phyloP scores from a whole-genome alignment of 129 eudicot species.

The Centella asiatica region DNA sequence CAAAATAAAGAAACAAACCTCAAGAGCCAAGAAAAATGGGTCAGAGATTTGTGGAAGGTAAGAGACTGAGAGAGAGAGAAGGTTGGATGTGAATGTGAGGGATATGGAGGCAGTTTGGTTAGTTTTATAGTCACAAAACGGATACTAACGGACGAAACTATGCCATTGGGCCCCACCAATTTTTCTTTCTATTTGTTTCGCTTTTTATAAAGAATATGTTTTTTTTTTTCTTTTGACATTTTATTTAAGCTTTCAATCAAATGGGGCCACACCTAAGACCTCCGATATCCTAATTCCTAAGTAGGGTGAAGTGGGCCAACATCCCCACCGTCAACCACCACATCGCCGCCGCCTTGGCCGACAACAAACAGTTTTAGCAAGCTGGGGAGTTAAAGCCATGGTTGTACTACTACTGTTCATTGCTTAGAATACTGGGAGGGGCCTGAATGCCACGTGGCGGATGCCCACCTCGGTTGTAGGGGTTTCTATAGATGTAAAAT shows the following conservation, averaged over 20 bases:
- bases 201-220: background rate
- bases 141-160: slow-evolving; percentile 53
- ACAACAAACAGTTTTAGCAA: slow-evolving; percentile 2
- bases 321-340: background rate
- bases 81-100: slow-evolving; percentile 3
- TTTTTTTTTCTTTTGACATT: too few relatives aligned
- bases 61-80: slow-evolving; percentile 18
- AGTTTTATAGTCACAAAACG: slow-evolving; percentile 48
- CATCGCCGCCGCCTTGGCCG: slow-evolving; percentile 13
- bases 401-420: too few relatives aligned
- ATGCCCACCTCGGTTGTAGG: background rate
- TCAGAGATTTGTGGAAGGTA: slow-evolving; percentile 20
- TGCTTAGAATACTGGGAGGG: background rate
- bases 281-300: slow-evolving; percentile 10
- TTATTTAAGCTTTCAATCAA: too few relatives aligned
- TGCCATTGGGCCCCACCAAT: slow-evolving; percentile 11
- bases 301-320: background rate
- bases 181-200: background rate
- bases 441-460: background rate
- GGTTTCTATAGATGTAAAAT: background rate
- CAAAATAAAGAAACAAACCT: background rate
- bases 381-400: background rate
- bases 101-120: slow-evolving; percentile 30
- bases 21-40: slow-evolving; percentile 2
- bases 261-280: background rate